phyloP scores from a whole-genome alignment of 75 land plant species.

The Cunninghamia lanceolata region DNA sequence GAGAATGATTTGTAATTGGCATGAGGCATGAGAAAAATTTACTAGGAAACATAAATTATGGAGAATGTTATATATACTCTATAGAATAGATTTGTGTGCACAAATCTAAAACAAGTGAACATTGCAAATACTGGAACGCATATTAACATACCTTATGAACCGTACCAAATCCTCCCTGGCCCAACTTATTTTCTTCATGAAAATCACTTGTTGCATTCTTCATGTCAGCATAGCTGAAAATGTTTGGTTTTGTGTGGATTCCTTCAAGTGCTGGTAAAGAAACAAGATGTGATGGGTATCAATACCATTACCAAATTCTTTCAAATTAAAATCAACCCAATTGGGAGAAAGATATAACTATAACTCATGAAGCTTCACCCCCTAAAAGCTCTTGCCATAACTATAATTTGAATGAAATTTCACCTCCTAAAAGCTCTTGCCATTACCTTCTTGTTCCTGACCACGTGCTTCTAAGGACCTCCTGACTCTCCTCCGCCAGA shows the following conservation, averaged over 20 bases:
- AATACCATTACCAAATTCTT: background rate
- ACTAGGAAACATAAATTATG: background rate
- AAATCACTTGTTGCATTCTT: conserved; percentile 40
- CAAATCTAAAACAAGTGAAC: too few species aligned
- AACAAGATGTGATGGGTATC: background rate
- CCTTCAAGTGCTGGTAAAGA: background rate
- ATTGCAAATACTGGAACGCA: too few species aligned
- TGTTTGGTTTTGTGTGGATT: background rate
- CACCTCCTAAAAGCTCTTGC: too few species aligned
- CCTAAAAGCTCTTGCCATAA: too few species aligned
- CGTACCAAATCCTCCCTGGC: conserved; percentile 33
- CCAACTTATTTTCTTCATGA: conserved; percentile 43
- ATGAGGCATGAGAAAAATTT: background rate
- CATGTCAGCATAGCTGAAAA: too few species aligned
- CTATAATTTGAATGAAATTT: too few species aligned
- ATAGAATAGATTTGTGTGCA: too few species aligned
- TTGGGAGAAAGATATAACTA: background rate
- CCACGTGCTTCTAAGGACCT: background rate
- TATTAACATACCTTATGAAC: too few species aligned
- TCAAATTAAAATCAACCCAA: background rate
- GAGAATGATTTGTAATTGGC: background rate
- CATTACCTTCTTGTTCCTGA: conserved; percentile 30
- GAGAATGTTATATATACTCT: background rate
- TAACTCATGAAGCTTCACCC: background rate
- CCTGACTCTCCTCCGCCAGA: conserved; percentile 10